Evolutionary conservation across 768 basidiomycete genomes (phyloP), one percentile per base, ranked within the genome.

Genomic region (Terana coerulea): DNA sequence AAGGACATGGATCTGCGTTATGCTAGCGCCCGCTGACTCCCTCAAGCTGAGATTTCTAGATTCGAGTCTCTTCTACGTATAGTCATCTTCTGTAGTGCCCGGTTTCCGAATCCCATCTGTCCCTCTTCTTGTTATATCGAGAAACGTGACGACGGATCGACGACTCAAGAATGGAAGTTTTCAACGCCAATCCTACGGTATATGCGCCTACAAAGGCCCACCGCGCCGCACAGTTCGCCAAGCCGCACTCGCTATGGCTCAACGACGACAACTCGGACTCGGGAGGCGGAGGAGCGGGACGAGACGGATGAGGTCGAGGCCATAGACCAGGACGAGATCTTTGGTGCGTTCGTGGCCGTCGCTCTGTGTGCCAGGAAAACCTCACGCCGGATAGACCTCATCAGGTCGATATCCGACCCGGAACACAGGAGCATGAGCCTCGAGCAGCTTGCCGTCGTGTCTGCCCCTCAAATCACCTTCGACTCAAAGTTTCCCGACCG

Each of bases 391-490:
- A 24, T 30, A 97, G 95, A 97, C 58, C 78, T 98, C 17, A 87
- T 99, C 47, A 81, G 94, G 51, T 86, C 84, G 3, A 98, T 98
- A 39, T 86, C 86, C 47, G 95, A 98, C 63, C 95, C 95, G 2
- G 97, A 99, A 64, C 94, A 99, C 67, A 91, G 93, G 4, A 88
- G 86, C 61, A 74, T 82, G 56, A 88, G 86, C 15, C 78, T 99
- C 40, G 97, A 99, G 64, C 92, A 98, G 64, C 84, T 99, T 8
- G 85, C 90, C 21, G 97, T 99, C 31, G 95, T 99, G 35, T 95
- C 92, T 41, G 81, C 84, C 5, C 84, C 91, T 9, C 95, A 98
- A 62, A 85, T 98, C 52, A 69, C 72, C 11, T 70, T 87, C 33
- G 64, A 69, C 4, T 68, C 67, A 10, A 60, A 70, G 56, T 39